Evolutionary conservation across 2,329 filamentous ascomycete species (phyloP), one percentile per base, ranked within the genome.

Genomic region (Fusarium redolens): DNA sequence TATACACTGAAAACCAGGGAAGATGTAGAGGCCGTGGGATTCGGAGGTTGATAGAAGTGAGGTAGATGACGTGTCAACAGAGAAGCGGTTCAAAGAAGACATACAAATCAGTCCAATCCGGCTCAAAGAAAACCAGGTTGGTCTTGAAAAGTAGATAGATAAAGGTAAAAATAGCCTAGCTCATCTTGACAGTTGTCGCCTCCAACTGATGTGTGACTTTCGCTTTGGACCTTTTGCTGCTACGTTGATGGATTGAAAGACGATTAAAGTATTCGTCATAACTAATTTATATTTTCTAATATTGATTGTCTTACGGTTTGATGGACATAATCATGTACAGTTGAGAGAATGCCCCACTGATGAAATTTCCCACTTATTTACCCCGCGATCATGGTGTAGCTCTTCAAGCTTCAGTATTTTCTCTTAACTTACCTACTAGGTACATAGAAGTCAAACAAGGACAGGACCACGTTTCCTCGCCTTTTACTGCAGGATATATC

Each of bases 281-380:
- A 25, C 22, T 13, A 9, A 35, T 25, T 15, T 31, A n/a, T 18
- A 17, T n/a, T 17, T 13, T 20, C 22, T 30, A 28, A n/a, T 30
- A 17, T 22, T 43, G 6, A 14, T 56, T 10, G n/a, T 31, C 40
- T 15, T 12, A 4, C 22, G 14, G 14, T 33, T 28, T 50, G 20
- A 48, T 28, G 22, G 33, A 43, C 44, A 63, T 51, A 60, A 67
- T 59, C 65, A 69, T 69, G 28, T 54, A 20, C 14, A 35, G 44
- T 62, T 61, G 35, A 43, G 37, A 22, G 14, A 43, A 47, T 45
- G 65, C 66, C 66, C 66, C 66, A 69, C 66, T 33, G 15, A 64
- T 63, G 58, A 69, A 69, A 52, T 69, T 69, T 69, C 50, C 65
- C 45, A 69, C 65, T 64, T 40, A 68, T 64, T 35, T 69, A 69